Conservation (phyloP, 2,329 filamentous ascomycete genomes). For the Neocatenulostroma microsporum region DNA sequence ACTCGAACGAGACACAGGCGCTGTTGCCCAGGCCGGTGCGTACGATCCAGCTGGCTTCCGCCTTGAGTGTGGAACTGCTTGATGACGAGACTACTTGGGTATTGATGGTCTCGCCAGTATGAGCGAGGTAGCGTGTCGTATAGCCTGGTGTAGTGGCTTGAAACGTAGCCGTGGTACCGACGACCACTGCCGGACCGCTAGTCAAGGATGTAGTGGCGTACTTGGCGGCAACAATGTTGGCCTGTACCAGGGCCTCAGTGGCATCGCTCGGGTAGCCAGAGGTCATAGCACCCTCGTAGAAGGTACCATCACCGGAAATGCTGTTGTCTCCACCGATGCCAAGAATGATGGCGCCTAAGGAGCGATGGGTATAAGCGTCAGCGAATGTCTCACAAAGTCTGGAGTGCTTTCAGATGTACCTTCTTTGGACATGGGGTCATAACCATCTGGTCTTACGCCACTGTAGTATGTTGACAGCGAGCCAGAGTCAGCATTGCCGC, state of each 20-base stretch:
- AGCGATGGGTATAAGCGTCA: too few relatives aligned
- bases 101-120: slow-evolving; percentile 44
- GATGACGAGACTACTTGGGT: slow-evolving; percentile 49
- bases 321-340: slow-evolving; percentile 65
- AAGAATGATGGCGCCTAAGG: slow-evolving; percentile 60
- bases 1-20: slow-evolving; percentile 56
- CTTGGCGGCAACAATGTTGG: slow-evolving; percentile 35
- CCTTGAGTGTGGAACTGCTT: slow-evolving; percentile 43
- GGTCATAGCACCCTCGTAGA: slow-evolving; percentile 57
- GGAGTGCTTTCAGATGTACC: too few relatives aligned
- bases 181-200: slow-evolving; percentile 42
- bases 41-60: slow-evolving; percentile 48
- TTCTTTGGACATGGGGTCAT: slow-evolving; percentile 57
- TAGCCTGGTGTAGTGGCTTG: slow-evolving; percentile 49
- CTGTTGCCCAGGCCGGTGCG: slow-evolving; percentile 49
- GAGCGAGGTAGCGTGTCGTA: slow-evolving; percentile 48
- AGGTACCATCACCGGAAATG: slow-evolving; percentile 46
- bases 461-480: slow-evolving; percentile 52
- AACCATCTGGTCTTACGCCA: slow-evolving; percentile 51
- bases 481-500: slow-evolving; percentile 49
- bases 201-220: slow-evolving; percentile 45
- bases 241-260: slow-evolving; percentile 43
- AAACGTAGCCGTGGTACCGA: slow-evolving; percentile 48
- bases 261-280: slow-evolving; percentile 53
- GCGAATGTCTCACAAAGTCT: too few relatives aligned